A percentile compares a stretch with the other conserved stretches of the same genome.
Evolutionary conservation across 768 basidiomycete genomes (phyloP).

Genomic region (Saitozyma sp.): DNA sequence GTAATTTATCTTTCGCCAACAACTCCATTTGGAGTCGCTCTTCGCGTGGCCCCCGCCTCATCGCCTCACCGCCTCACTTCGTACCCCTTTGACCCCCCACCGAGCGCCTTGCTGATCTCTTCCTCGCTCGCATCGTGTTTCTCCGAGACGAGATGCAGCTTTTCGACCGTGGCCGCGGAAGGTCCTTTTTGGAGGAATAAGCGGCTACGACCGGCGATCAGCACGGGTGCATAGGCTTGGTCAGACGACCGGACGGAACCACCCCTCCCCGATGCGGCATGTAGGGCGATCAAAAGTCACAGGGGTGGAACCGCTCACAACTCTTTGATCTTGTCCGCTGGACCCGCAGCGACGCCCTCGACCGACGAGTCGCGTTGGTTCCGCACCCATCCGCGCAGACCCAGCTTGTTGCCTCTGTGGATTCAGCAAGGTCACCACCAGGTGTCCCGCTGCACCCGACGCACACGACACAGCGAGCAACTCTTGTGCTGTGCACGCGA

Average conservation of each 20-base stretch:
- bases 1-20: too few relatives aligned
- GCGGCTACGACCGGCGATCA: slow-evolving; percentile 1
- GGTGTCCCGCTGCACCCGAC: too few relatives aligned
- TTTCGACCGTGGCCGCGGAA: slow-evolving; percentile 33
- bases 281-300: too few relatives aligned
- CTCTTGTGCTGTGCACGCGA: background rate
- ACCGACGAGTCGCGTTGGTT: slow-evolving; percentile 47
- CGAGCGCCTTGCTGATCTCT: slow-evolving; percentile 24
- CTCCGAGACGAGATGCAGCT: slow-evolving; percentile 38
- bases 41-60: too few relatives aligned
- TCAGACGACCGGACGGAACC: background rate
- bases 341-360: slow-evolving; percentile 44
- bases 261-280: background rate
- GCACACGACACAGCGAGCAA: background rate
- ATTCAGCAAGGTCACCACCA: too few relatives aligned
- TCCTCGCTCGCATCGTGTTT: slow-evolving; percentile 24
- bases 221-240: background rate
- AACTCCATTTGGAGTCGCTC: too few relatives aligned
- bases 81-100: slow-evolving; percentile 7
- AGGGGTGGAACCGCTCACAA: too few relatives aligned
- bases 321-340: slow-evolving; percentile 28
- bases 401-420: slow-evolving; percentile 33
- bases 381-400: slow-evolving; percentile 42
- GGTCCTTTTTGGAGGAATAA: slow-evolving; percentile 32
- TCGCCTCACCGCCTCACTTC: slow-evolving; percentile 12